phyloP scores from a whole-genome alignment of 768 basidiomycete species.

The Boletus speciosus region DNA sequence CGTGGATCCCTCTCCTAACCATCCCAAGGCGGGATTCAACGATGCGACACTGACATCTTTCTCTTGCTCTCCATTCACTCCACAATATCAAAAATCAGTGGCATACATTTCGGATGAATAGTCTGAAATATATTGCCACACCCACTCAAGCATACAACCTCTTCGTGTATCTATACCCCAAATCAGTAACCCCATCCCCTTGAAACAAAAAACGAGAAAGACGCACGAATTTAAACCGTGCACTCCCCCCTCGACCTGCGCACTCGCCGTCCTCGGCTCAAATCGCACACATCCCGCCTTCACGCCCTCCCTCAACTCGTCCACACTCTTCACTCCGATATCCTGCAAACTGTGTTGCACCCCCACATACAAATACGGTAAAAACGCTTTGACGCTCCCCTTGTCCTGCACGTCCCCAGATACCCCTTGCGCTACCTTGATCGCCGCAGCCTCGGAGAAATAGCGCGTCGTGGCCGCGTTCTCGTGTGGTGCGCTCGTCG shows the following conservation, averaged over 20 bases:
- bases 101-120: neutral
- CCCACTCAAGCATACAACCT: constrained; percentile 43
- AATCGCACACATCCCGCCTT: constrained; percentile 70
- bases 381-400: constrained; percentile 88
- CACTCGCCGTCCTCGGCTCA: constrained; percentile 90
- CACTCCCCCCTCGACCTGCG: constrained; percentile 94
- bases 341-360: constrained; percentile 96
- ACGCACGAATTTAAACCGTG: constrained; percentile 93
- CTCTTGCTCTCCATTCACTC: neutral
- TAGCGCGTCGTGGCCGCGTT: constrained; percentile 94
- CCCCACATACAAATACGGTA: constrained; percentile 80
- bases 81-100: neutral
- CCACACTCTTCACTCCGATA: constrained; percentile 71
- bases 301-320: constrained; percentile 65
- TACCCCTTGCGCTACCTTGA: constrained; percentile 97
- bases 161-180: constrained; percentile 49
- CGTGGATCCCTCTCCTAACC: no score
- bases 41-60: neutral
- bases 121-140: neutral
- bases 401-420: constrained; percentile 97
- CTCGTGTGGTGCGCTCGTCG: constrained; percentile 54
- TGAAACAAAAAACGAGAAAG: constrained; percentile 1
- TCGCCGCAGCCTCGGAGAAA: constrained; percentile 53
- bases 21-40: no score
- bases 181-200: neutral